A percentile compares a stretch with the other conserved stretches of the same genome.
These are phyloP conservation scores for Nymphaea thermarum DNA, from an alignment of 164 flowering plant genomes.

Conservation along the genomic window DNA sequence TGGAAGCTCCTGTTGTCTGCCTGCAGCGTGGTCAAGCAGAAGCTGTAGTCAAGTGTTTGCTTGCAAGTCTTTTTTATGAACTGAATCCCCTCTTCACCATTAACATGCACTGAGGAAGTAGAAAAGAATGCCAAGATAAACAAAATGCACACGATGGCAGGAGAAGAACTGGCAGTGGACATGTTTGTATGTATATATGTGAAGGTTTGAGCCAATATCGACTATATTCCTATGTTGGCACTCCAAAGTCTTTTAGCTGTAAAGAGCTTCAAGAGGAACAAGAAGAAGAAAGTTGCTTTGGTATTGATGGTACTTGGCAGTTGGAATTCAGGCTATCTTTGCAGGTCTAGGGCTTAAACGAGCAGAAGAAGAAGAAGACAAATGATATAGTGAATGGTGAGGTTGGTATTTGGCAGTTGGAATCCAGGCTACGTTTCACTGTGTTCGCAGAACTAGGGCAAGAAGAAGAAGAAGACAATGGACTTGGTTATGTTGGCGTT, in stretches of 20 bases:
- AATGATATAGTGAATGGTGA: too few relatives aligned
- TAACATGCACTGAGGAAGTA: background rate
- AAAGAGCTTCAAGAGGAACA: background rate
- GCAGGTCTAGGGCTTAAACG: too few relatives aligned
- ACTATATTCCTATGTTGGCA: background rate
- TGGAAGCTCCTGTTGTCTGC: background rate
- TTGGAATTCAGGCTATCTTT: too few relatives aligned
- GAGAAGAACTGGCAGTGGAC: background rate
- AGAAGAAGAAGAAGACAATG: too few relatives aligned
- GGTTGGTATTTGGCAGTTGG: too few relatives aligned
- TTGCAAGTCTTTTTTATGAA: background rate
- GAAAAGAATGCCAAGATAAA: background rate
- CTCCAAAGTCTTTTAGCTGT: background rate
- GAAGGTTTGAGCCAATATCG: background rate
- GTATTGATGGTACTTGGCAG: background rate
- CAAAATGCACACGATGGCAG: background rate
- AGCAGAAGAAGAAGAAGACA: too few relatives aligned
- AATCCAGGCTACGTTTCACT: too few relatives aligned
- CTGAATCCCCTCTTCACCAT: background rate
- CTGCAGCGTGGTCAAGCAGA: background rate
- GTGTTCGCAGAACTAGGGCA: too few relatives aligned
- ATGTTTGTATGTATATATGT: too few relatives aligned
- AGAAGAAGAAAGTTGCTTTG: too few relatives aligned
- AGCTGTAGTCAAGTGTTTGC: background rate
- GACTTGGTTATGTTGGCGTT: too few relatives aligned